These are phyloP conservation scores for Fusarium mexicanum DNA, from an alignment of 2,329 filamentous ascomycete genomes.

Conservation along the genomic window DNA sequence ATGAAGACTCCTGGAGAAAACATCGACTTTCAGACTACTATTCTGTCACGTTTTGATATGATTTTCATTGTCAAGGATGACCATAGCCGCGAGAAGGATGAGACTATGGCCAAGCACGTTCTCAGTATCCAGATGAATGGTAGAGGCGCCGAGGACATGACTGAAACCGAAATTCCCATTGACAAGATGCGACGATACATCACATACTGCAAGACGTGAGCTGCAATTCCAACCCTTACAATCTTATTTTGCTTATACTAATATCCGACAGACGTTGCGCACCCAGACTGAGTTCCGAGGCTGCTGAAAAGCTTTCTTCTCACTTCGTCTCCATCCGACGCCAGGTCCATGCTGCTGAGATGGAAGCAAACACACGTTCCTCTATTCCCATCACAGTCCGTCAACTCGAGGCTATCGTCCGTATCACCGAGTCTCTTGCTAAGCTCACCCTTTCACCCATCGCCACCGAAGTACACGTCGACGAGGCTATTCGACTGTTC, in stretches of 20 bases:
- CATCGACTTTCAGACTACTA: constrained; percentile 99
- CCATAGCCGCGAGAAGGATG: constrained; percentile 88
- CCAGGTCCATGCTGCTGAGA: constrained; percentile 90
- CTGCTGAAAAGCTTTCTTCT: constrained; percentile 93
- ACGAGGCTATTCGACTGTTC: constrained; percentile 97
- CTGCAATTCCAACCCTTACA: constrained; percentile 25
- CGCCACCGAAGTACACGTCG: constrained; percentile 90
- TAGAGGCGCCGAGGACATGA: constrained; percentile 80
- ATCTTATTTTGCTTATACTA: constrained; percentile 37
- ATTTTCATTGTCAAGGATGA: constrained; percentile 99
- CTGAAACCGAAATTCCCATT: constrained; percentile 88
- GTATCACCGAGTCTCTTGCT: constrained; percentile 94
- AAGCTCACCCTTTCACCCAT: constrained; percentile 88
- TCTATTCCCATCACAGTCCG: constrained; percentile 98
- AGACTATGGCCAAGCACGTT: constrained; percentile 94
- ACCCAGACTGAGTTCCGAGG: constrained; percentile 87
- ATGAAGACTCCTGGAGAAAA: constrained; percentile 98
- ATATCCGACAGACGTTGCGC: constrained; percentile 77
- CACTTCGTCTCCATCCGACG: constrained; percentile 97
- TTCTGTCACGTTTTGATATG: constrained; percentile 98
- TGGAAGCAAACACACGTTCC: constrained; percentile 88
- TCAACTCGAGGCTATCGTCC: constrained; percentile 95
- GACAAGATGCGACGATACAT: constrained; percentile 98
- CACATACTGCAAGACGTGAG: constrained; percentile 94
- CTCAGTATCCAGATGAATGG: constrained; percentile 97